phyloP scores from a whole-genome alignment of 371 early-diverging fungal genomes.

The Circinella umbellata region DNA sequence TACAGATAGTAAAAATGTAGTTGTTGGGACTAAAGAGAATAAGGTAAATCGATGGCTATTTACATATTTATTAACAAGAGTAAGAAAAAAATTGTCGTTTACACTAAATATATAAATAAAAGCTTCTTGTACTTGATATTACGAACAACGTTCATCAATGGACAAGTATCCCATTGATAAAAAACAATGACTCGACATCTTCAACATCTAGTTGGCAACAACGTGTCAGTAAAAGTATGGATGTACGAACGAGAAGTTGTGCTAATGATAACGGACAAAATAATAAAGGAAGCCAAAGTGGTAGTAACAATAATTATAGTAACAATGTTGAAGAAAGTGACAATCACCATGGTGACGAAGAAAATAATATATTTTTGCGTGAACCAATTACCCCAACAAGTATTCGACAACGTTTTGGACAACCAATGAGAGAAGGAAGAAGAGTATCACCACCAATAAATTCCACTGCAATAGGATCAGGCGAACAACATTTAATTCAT shows the following conservation, averaged over 20 bases:
- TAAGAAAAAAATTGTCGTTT: neutral
- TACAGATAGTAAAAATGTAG: slow-evolving; percentile 40
- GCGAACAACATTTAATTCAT: neutral
- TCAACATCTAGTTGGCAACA: neutral
- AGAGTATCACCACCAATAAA: neutral
- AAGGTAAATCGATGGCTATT: slow-evolving; percentile 23
- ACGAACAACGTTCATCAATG: neutral
- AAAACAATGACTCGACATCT: neutral
- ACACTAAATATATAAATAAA: neutral
- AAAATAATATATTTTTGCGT: neutral
- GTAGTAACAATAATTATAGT: neutral
- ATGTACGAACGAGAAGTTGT: slow-evolving; percentile 2
- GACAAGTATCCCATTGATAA: neutral
- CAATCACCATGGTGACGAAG: neutral
- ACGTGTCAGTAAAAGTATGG: neutral
- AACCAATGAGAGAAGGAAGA: neutral
- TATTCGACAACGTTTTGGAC: slow-evolving; percentile 18
- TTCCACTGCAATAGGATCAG: neutral
- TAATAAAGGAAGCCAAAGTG: neutral
- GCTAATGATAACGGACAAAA: neutral
- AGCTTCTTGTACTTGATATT: slow-evolving; percentile 8
- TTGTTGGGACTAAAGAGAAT: slow-evolving; percentile 72
- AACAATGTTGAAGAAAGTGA: neutral
- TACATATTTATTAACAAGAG: too few relatives aligned
- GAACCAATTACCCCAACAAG: slow-evolving; percentile 41